A percentile compares a stretch with the other conserved stretches of the same genome.
These are phyloP conservation scores for Rhodotorula sp. DNA, from an alignment of 1,284 basidiomycete genomes.

Conservation along the genomic window DNA sequence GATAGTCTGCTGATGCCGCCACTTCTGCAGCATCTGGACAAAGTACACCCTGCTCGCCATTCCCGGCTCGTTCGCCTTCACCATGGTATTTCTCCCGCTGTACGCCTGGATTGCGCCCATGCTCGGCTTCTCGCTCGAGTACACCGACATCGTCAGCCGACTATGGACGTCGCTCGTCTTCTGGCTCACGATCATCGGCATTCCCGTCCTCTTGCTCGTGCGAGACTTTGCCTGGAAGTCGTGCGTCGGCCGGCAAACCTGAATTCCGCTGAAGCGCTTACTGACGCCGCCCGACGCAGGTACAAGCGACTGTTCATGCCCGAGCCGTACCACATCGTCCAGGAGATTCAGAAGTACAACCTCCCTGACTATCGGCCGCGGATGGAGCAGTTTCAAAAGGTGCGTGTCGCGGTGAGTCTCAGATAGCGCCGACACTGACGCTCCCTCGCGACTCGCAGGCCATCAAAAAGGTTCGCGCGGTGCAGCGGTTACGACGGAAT, in stretches of 20 bases:
- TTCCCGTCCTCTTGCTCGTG: slow-evolving; percentile 82
- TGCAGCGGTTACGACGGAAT: slow-evolving; percentile 89
- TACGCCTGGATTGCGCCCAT: slow-evolving; percentile 83
- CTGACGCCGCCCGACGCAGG: slow-evolving; percentile 53
- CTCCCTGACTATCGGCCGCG: slow-evolving; percentile 80
- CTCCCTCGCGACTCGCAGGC: slow-evolving; percentile 56
- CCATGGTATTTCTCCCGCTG: slow-evolving; percentile 87
- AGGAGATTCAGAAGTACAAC: slow-evolving; percentile 62
- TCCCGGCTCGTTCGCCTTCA: slow-evolving; percentile 92
- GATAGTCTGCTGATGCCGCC: too few species aligned
- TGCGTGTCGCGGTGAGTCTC: neutral
- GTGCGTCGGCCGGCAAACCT: slow-evolving; percentile 54
- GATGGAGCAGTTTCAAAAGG: slow-evolving; percentile 76
- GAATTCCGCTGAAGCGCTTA: slow-evolving; percentile 10
- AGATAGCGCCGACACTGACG: neutral
- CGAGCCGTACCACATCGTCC: slow-evolving; percentile 91
- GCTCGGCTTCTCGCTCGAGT: slow-evolving; percentile 87
- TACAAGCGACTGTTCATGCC: slow-evolving; percentile 89
- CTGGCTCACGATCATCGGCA: slow-evolving; percentile 83
- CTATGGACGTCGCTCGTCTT: slow-evolving; percentile 84
- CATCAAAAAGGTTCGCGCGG: slow-evolving; percentile 95
- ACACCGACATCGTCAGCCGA: slow-evolving; percentile 76
- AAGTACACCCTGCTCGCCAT: slow-evolving; percentile 91
- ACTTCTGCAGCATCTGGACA: slow-evolving; percentile 78
- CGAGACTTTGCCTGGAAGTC: slow-evolving; percentile 96